Evolutionary conservation across 306 rosid genomes (phyloP), one percentile per base, ranked within the genome.

Genomic region (Glycine soja): DNA sequence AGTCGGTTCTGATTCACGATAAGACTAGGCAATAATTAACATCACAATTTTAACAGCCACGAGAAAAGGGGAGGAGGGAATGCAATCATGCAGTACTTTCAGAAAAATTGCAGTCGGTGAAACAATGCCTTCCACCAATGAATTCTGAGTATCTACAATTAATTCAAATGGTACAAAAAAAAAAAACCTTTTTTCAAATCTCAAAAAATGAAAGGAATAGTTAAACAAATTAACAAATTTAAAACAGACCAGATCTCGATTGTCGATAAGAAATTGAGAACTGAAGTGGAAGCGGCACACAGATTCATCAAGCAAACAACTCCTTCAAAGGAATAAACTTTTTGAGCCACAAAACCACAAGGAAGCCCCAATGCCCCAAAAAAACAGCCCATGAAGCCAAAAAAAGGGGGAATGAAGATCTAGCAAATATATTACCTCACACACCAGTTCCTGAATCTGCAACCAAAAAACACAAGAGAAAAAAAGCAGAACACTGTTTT

Each of bases 371-470:
- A 82, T 84, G 59, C 76, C 74, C 45, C 67, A 81, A 86, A 80
- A 34, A 43, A 50, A 62, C 13, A 77, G 8, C 36, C 45, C 45
- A 18, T 30, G 56, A 67, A 85, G 56, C 79, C 79, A 16, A 76
- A 77, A 70, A 67, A 72, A 65, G 3, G 3, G 15, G 43, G 34
- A 84, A 66, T 66, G 78, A 87, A 89, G 91, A 90, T 87, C 95
- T 82, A 54, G 18, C 64, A 81, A 57, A 73, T 1, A 77, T 62
- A 80, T 86, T 87, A 88, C 94, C 97, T 90, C 78, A 32, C 56
- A 87, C 84, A 4, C 83, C 84, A 83, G 87, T 68, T 89, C 86
- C 87, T 78, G 85, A 81, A 85, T 87, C 88, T 86, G 73, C 74
- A 18, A 81, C 10, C 40, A 42, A 75, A 57, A 57, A 74, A 18